These are phyloP conservation scores for Globisporangium acanthophoron DNA, from an alignment of 352 stramenopile genomes.

Conservation along the genomic window DNA sequence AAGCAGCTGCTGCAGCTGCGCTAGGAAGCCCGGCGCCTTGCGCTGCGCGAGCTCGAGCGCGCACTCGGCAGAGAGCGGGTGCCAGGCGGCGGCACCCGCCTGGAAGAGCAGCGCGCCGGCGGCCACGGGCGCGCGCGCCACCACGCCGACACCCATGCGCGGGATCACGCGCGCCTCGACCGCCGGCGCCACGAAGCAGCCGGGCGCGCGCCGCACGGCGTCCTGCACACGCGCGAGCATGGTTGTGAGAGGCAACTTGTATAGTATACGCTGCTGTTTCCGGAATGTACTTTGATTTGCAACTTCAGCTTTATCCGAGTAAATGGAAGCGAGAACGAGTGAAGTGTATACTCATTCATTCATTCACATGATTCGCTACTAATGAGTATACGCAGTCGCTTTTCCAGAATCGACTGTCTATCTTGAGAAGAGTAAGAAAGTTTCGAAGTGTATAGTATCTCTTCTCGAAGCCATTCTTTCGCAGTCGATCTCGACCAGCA, in stretches of 20 bases:
- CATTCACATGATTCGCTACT: too few species aligned
- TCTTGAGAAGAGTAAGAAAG: too few species aligned
- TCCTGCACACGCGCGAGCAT: conserved; percentile 47
- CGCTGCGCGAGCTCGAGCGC: conserved; percentile 52
- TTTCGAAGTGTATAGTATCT: too few species aligned
- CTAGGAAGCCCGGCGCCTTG: conserved; percentile 61
- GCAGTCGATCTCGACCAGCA: too few species aligned
- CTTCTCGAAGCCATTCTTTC: too few species aligned
- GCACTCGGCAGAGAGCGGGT: conserved; percentile 67
- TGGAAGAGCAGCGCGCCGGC: conserved; percentile 64
- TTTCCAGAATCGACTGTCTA: too few species aligned
- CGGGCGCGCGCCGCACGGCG: conserved; percentile 39
- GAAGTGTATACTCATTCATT: too few species aligned
- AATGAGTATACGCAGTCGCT: too few species aligned
- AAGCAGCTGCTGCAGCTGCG: conserved; percentile 48
- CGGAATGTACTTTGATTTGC: too few species aligned
- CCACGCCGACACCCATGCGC: conserved; percentile 61
- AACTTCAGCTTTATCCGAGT: too few species aligned
- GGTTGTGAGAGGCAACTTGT: background rate
- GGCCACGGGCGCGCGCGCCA: conserved; percentile 45
- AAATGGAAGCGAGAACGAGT: too few species aligned
- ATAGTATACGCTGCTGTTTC: background rate
- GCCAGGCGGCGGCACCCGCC: conserved; percentile 49
- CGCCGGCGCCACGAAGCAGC: conserved; percentile 43
- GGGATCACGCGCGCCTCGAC: conserved; percentile 43